Base-by-base conservation (phyloP, 352 stramenopile species). In the Phytophthora citricola region DNA sequence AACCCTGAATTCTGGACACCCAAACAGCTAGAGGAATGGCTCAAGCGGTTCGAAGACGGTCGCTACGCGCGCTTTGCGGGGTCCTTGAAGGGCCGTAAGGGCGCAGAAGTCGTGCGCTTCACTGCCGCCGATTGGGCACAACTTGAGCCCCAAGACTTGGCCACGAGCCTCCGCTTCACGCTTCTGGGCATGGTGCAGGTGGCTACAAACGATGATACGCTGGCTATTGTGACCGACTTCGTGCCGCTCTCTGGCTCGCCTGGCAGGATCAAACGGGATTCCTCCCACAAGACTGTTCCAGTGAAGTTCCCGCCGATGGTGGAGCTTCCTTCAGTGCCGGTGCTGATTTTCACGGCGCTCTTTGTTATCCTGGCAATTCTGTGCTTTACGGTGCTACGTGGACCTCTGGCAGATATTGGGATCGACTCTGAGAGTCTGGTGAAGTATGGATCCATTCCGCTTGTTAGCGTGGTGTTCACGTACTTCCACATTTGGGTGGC, bases 401-500 rank as follows among this genome's bases (percentile, higher is more conserved):
- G 79, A 27, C 60, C 78, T 20, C 65, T 97, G 9, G 71, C 68
- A 12, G 73, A 84, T 29, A 66, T 74, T 15, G 78, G 76, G 10
- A 89, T 93, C 39, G 75, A 80, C 47, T 90, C 86, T 10, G 54
- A 82, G 49, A 70, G 83, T 61, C 48, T 97, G 24, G 60, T 95
- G 51, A 91, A 90, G 63, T 94, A 91, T 63, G 87, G 83, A 27
- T 93, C 85, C 5, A 96, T 97, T 56, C 89, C 87, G 4, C 64
- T 92, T 46, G 92, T 97, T 15, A 94, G 87, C 32, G 89, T 97
- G 29, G 75, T 85, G 12, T 97, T 98, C 60, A 98, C 94, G 39
- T 99, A 98, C 63, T 72, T 97, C 39, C 97, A 98, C 72, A 99
- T 98, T 78, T 97, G 96, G 81, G 72, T 98, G 57, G 97, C 97